Evolutionary conservation across 2,329 filamentous ascomycete genomes (phyloP), one percentile per base, ranked within the genome.

Genomic region (Raffaelea albimanens): DNA sequence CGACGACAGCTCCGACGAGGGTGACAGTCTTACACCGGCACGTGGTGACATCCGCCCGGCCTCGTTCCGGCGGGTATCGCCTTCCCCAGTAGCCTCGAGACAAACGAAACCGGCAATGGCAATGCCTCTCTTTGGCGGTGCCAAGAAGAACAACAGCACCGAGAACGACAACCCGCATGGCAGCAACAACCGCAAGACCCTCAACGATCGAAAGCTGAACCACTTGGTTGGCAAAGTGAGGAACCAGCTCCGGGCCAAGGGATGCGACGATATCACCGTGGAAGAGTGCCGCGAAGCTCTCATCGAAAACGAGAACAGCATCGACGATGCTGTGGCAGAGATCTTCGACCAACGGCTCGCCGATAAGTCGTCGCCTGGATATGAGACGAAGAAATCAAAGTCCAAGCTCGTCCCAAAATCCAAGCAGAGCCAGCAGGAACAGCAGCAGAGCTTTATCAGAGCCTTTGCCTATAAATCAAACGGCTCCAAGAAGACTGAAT

Each of bases 41-140:
- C 75, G 81, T 43, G 73, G 74, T 39, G 80, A 80, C 36, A 83
- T 80, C 19, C 78, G 73, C 14, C 83, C 81, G 0, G 82, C 84
- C 25, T 66, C 66, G 16, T 76, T 77, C 56, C 66, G 63, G 52
- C 59, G 64, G 63, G 63, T 53, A 51, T 60, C 20, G 10, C 13
- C 13, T 22, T 18, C 19, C 11, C 19, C 21, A 7, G 22, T 33
- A 16, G 8, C 3, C 14, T 18, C 22, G 23, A 31, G 22, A 19
- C 22, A n/a, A 23, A 14, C 40, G 5, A 41, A 41, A 23, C 25
- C 25, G 39, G 13, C 39, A 4, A 41, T 11, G 38, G 19, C 38
- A 3, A 19, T 21, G 5, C 4, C 11, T 5, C 4, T 20, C 40
- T n/a, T n/a, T n/a, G 21, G 11, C 22, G 14, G 13, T 11, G 39